phyloP scores from a whole-genome alignment of 352 stramenopile species.

The Phytophthora nicotianae region DNA sequence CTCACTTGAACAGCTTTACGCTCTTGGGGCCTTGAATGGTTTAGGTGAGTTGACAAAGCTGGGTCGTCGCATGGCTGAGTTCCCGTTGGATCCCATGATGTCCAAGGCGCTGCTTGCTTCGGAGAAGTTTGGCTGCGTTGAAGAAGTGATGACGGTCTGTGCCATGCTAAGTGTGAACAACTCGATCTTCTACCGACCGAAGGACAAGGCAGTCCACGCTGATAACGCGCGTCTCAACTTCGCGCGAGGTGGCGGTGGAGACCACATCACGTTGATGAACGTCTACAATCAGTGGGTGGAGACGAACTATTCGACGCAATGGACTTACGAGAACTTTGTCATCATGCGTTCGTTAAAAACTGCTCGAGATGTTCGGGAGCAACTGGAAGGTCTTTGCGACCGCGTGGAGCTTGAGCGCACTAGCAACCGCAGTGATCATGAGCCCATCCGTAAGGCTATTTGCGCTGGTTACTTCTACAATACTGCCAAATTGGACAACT shows the following conservation, averaged over 20 bases:
- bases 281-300: slow-evolving; percentile 99
- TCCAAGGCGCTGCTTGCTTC: slow-evolving; percentile 92
- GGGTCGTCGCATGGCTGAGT: slow-evolving; percentile 95
- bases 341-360: slow-evolving; percentile 98
- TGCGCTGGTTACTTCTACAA: slow-evolving; percentile 99
- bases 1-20: slow-evolving; percentile 98
- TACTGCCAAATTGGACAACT: slow-evolving; percentile 95
- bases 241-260: slow-evolving; percentile 94
- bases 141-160: slow-evolving; percentile 97
- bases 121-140: slow-evolving; percentile 91
- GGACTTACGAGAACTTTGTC: slow-evolving; percentile 96
- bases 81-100: slow-evolving; percentile 95
- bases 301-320: slow-evolving; percentile 97
- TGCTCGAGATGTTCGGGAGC: slow-evolving; percentile 98
- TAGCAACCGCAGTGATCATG: slow-evolving; percentile 89
- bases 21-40: slow-evolving; percentile 98
- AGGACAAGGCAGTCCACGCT: slow-evolving; percentile 98
- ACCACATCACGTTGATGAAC: slow-evolving; percentile 97
- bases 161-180: slow-evolving; percentile 99
- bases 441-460: slow-evolving; percentile 96
- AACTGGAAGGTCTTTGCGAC: slow-evolving; percentile 99
- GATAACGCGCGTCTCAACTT: slow-evolving; percentile 99
- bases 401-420: slow-evolving; percentile 96
- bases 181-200: slow-evolving; percentile 98
- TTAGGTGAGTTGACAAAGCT: slow-evolving; percentile 98